Evolutionary conservation across 768 basidiomycete genomes (phyloP).

Genomic region (Boletales sp.): DNA sequence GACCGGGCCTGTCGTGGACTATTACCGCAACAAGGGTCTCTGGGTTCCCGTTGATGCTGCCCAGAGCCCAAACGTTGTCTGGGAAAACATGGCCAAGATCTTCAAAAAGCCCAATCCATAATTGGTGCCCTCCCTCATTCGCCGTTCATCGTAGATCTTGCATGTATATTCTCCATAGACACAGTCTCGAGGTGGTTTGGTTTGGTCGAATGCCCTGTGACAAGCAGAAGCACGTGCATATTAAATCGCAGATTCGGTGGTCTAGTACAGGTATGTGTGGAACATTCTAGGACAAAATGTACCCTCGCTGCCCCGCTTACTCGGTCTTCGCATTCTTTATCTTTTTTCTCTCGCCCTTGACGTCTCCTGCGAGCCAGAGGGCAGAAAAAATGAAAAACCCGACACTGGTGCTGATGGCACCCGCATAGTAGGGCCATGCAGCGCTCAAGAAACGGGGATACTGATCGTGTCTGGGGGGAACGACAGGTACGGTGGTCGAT

Average conservation of each 20-base stretch:
- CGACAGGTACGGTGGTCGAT: constrained; percentile 77
- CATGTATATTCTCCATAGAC: constrained; percentile 26
- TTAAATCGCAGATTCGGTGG: constrained; percentile 1
- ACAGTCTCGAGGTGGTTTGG: constrained; percentile 2
- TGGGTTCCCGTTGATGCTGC: constrained; percentile 93
- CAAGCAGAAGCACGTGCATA: constrained; percentile 1
- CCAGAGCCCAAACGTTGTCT: constrained; percentile 88
- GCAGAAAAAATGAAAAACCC: constrained; percentile 85
- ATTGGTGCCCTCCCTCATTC: neutral
- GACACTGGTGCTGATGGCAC: constrained; percentile 83
- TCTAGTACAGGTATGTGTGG: constrained; percentile 23
- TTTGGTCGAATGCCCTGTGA: neutral
- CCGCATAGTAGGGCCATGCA: constrained; percentile 93
- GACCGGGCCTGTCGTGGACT: constrained; percentile 93
- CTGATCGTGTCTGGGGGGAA: constrained; percentile 91
- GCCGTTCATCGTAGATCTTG: constrained; percentile 15
- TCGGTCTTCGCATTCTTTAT: constrained; percentile 33
- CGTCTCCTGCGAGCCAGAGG: constrained; percentile 84
- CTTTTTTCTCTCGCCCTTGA: constrained; percentile 56
- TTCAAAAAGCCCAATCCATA: constrained; percentile 41
- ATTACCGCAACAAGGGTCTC: constrained; percentile 89
- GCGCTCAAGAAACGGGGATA: constrained; percentile 94
- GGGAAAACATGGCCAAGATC: constrained; percentile 72
- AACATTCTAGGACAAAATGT: constrained; percentile 3
- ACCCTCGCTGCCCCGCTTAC: constrained; percentile 11